phyloP scores from a whole-genome alignment of 2,329 filamentous ascomycete genomes.

The Biscogniauxia sp. region DNA sequence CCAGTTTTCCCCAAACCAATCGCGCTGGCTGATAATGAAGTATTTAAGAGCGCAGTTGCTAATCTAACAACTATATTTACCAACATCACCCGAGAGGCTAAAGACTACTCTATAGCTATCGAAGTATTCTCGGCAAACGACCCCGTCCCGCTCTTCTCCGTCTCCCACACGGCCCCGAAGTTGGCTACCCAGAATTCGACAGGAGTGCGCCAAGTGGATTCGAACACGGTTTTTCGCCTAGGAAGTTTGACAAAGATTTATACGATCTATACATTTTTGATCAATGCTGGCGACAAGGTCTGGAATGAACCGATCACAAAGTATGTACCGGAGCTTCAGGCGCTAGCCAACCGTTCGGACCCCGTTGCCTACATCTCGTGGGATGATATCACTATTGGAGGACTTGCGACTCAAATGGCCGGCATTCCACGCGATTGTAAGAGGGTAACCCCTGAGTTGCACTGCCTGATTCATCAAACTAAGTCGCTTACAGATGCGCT shows the following conservation, averaged over 20 bases:
- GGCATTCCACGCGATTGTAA: conserved; percentile 29
- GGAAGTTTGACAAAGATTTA: conserved; percentile 43
- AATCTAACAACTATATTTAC: conserved; percentile 23
- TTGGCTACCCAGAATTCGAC: conserved; percentile 25
- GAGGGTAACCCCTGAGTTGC: neutral
- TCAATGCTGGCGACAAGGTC: conserved; percentile 27
- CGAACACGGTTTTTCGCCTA: conserved; percentile 42
- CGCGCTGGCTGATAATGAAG: conserved; percentile 19
- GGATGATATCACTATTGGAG: conserved; percentile 32
- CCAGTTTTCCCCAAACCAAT: conserved; percentile 28
- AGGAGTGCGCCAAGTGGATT: conserved; percentile 35
- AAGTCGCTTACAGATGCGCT: conserved; percentile 23
- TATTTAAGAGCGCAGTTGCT: conserved; percentile 21
- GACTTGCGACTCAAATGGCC: conserved; percentile 27
- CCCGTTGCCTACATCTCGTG: conserved; percentile 27
- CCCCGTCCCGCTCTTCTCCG: conserved; percentile 31
- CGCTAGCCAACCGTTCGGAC: conserved; percentile 23
- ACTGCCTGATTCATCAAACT: neutral
- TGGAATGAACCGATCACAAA: conserved; percentile 32
- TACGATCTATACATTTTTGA: conserved; percentile 36
- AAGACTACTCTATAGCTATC: conserved; percentile 37
- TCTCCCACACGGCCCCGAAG: conserved; percentile 35
- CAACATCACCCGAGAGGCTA: conserved; percentile 20
- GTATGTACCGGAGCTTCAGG: conserved; percentile 28
- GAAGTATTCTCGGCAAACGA: conserved; percentile 38